Evolutionary conservation across 1,284 basidiomycete species (phyloP), one percentile per base, ranked within the genome.

Genomic region (Cryptococcus neoformans): DNA sequence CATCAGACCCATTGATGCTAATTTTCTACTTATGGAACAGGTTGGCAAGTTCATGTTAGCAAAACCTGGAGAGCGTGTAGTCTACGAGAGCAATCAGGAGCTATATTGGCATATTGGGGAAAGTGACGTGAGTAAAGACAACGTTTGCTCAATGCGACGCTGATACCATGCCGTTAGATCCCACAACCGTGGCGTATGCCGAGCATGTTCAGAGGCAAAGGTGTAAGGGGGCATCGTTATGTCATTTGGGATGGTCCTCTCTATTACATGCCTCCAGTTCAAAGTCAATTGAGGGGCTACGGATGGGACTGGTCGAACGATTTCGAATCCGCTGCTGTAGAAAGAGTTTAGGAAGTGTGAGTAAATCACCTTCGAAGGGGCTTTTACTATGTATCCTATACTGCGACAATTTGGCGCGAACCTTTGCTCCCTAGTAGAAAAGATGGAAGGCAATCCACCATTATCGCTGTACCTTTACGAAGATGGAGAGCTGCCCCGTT

Each of bases 11-110:
- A 41, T 51, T 11, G 37, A 35, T 7, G n/a, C 36, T 11, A 12
- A 14, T n/a, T 10, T n/a, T 10, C 34, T 8, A 49, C 17, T 21
- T 6, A 53, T 11, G 6, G 17, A 37, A 10, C 87, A 90, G 77
- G 84, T 92, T 44, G 90, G 86, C 28, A 89, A 89, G 75, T 93
- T 91, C 68, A 80, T 88, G 49, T 73, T 92, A 7, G 88, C 89
- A 0, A 81, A 79, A 50, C 81, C 84, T 51, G 86, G 83, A 0
- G 62, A 76, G 57, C 70, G 70, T 16, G 81, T 85, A 4, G 77
- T 78, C 21, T 84, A 89, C 63, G 84, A 88, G n/a, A 80, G 82
- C 0, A 73, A 82, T 51, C 76, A 80, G 17, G 84, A 87, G 7
- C 81, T 87, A 53, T 89, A 91, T 73, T 75, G 85, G 54, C 83